A percentile compares a stretch with the other conserved stretches of the same genome.
phyloP scores from a whole-genome alignment of 1,284 basidiomycete genomes.

The Dichomitus squalens region DNA sequence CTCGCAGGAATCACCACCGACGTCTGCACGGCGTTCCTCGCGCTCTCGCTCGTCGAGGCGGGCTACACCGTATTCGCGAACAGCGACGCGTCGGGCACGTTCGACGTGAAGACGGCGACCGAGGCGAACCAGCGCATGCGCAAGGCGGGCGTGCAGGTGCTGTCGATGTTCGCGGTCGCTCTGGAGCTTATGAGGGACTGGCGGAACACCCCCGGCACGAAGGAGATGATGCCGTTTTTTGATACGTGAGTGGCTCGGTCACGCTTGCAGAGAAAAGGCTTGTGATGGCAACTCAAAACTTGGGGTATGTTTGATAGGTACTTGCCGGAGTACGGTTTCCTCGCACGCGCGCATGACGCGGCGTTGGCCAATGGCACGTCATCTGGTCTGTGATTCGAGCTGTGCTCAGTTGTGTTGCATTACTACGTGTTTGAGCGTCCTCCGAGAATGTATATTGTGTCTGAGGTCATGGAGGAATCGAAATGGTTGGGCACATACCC shows the following conservation, averaged over 20 bases:
- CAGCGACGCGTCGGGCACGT: conserved; percentile 46
- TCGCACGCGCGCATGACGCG: conserved; percentile 42
- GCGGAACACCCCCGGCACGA: conserved; percentile 44
- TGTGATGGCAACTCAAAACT: too few species aligned
- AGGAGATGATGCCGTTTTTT: conserved; percentile 44
- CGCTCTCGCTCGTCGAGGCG: conserved; percentile 44
- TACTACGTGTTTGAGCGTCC: too few species aligned
- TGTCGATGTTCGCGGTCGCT: conserved; percentile 45
- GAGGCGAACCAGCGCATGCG: conserved; percentile 51
- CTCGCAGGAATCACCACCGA: conserved; percentile 51
- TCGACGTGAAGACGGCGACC: conserved; percentile 40
- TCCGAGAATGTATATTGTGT: too few species aligned
- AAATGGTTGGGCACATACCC: too few species aligned
- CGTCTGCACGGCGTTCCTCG: conserved; percentile 50
- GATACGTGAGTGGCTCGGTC: conserved; percentile 39
- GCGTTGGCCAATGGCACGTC: conserved; percentile 37
- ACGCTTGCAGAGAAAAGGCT: too few species aligned
- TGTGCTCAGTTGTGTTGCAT: too few species aligned
- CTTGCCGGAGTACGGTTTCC: conserved; percentile 39
- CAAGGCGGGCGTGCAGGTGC: conserved; percentile 44
- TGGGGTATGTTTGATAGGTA: conserved; percentile 38
- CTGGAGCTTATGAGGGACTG: conserved; percentile 50
- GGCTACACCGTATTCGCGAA: conserved; percentile 51
- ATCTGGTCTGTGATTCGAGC: conserved; percentile 15
- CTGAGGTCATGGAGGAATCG: too few species aligned